phyloP scores from a whole-genome alignment of 106 monocot species.

The Alisma plantagoaquatica region DNA sequence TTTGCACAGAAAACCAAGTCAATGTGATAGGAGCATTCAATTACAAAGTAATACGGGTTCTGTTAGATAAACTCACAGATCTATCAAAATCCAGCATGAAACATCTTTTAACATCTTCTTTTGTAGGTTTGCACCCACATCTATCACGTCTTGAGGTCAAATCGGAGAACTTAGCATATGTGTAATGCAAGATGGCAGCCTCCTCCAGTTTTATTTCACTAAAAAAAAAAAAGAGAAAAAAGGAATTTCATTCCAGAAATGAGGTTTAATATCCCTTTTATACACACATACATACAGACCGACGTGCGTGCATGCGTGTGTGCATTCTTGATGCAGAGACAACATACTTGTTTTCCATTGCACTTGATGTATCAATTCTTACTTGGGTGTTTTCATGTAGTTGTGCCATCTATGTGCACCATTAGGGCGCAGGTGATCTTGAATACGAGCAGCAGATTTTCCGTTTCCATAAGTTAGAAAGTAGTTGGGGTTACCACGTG shows the following conservation, averaged over 20 bases:
- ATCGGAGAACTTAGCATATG: slow-evolving; percentile 94
- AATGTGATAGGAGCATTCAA: too few species aligned
- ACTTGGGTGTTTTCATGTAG: slow-evolving; percentile 91
- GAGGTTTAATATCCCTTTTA: too few species aligned
- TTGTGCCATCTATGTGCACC: slow-evolving; percentile 99
- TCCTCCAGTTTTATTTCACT: slow-evolving; percentile 96
- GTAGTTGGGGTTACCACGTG: slow-evolving; percentile 95
- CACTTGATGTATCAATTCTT: too few species aligned
- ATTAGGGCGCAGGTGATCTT: slow-evolving; percentile 93
- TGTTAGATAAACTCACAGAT: slow-evolving; percentile 68
- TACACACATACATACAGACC: too few species aligned
- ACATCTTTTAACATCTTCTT: slow-evolving; percentile 96
- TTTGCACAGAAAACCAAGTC: too few species aligned
- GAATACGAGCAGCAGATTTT: slow-evolving; percentile 92
- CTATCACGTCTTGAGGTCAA: slow-evolving; percentile 97
- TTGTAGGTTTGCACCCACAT: slow-evolving; percentile 97
- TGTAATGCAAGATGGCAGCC: slow-evolving; percentile 93
- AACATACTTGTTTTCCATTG: too few species aligned
- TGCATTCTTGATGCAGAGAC: too few species aligned
- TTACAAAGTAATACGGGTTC: too few species aligned
- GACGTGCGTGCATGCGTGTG: too few species aligned
- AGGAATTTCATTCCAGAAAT: too few species aligned
- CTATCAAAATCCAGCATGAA: slow-evolving; percentile 99
- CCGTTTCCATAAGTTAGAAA: slow-evolving; percentile 99
- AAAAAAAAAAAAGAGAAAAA: too few species aligned